A percentile compares a stretch with the other conserved stretches of the same genome.
Evolutionary conservation across 495 filamentous ascomycete species (phyloP).

Genomic region (Coniosporium apollinis): DNA sequence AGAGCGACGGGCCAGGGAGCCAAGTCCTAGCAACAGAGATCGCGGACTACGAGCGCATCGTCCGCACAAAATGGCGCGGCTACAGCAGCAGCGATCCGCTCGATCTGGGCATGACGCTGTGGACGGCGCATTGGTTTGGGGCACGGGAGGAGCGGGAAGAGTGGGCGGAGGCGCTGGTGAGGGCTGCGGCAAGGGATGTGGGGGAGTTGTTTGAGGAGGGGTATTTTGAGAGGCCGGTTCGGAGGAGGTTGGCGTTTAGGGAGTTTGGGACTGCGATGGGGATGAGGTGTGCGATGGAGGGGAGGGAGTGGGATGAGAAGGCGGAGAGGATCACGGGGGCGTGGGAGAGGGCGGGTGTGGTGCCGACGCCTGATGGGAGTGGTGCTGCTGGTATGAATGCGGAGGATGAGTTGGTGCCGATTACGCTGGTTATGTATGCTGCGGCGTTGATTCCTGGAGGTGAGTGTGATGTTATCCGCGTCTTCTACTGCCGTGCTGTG

Average conservation of each 20-base stretch:
- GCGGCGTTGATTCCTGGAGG: slow-evolving; percentile 44
- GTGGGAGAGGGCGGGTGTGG: slow-evolving; percentile 35
- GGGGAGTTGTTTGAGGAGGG: slow-evolving; percentile 29
- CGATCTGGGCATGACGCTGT: slow-evolving; percentile 50
- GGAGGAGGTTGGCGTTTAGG: slow-evolving; percentile 40
- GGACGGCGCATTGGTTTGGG: slow-evolving; percentile 42
- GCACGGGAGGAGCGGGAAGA: too few relatives aligned
- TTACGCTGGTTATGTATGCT: slow-evolving; percentile 51
- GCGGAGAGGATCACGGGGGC: slow-evolving; percentile 31
- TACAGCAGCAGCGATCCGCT: slow-evolving; percentile 37
- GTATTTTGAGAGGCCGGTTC: slow-evolving; percentile 17
- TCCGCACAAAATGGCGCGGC: slow-evolving; percentile 31
- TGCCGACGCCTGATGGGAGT: slow-evolving; percentile 27
- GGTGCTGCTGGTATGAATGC: not conserved
- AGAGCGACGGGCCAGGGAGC: slow-evolving; percentile 21
- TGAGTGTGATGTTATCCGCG: slow-evolving; percentile 21
- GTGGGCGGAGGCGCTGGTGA: slow-evolving; percentile 33
- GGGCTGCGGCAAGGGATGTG: slow-evolving; percentile 26
- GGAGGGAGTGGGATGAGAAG: slow-evolving; percentile 13
- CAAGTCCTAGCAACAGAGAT: slow-evolving; percentile 34
- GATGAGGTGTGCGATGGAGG: slow-evolving; percentile 33
- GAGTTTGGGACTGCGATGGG: slow-evolving; percentile 47
- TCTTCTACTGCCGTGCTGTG: not conserved
- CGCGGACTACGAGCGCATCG: slow-evolving; percentile 39
- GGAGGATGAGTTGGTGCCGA: slow-evolving; percentile 28